phyloP scores from a whole-genome alignment of 805 yeast species.

The Komagataella populi region DNA sequence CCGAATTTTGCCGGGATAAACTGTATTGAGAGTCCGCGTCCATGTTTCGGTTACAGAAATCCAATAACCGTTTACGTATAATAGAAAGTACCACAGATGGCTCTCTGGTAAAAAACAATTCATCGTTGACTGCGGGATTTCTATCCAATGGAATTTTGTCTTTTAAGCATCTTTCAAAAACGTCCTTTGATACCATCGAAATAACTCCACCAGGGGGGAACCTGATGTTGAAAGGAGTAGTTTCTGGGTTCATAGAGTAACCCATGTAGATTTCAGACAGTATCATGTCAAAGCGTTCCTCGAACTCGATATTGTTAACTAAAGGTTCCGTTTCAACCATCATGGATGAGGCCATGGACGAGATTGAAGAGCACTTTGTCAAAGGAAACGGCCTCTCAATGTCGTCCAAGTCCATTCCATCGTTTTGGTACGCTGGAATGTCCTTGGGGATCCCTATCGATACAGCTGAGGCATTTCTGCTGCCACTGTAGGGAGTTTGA shows the following conservation, averaged over 20 bases:
- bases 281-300: constrained; percentile 24
- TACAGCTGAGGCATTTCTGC: neutral
- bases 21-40: constrained; percentile 7
- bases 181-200: constrained; percentile 43
- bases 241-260: constrained; percentile 40
- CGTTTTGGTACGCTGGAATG: neutral
- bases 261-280: constrained; percentile 32
- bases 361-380: neutral
- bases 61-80: constrained; percentile 18
- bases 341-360: constrained; percentile 3
- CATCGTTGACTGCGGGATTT: constrained; percentile 12
- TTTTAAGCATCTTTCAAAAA: constrained; percentile 19
- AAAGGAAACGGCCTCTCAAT: neutral
- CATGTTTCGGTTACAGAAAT: constrained; percentile 12
- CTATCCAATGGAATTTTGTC: constrained; percentile 12
- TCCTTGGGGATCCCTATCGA: neutral
- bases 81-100: constrained; percentile 13
- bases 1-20: constrained; percentile 15
- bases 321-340: neutral
- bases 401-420: neutral
- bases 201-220: constrained; percentile 60
- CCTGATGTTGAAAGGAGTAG: constrained; percentile 52
- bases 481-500: neutral
- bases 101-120: constrained; percentile 12
- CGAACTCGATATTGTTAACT: neutral